Evolutionary conservation across 495 filamentous ascomycete genomes (phyloP), one percentile per base, ranked within the genome.

Genomic region (Tuber indicum): DNA sequence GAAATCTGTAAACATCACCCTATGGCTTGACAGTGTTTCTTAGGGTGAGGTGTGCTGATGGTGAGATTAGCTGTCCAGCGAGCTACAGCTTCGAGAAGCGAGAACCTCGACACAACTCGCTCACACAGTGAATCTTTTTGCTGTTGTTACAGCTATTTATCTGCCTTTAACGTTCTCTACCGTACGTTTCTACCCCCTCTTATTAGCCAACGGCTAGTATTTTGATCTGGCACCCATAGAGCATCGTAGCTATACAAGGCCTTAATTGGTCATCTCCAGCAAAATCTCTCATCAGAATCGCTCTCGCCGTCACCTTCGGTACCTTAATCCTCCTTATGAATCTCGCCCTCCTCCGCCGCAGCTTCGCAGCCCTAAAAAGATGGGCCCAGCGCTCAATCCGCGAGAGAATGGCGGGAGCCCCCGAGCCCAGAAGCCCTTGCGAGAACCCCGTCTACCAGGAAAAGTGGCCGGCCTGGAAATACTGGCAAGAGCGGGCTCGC

Each of bases 91-190:
- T 43, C 71, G 71, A 10, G 36, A 72, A 17, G 71, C 71, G 10
- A 42, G 36, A 42, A 72, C 71, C 10, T 43, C 71, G 21, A 43
- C 71, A 72, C 70, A 72, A 19, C 70, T 42, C 39, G 70, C 70
- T 12, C 10, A 43, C 10, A 72, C 23, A 7, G 26, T 72, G 41
- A 46, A 32, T 16, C 71, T 72, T 43, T 72, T 72, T 72, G 44
- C 71, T n/a, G 36, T 72, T 32, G 71, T 72, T 43, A 72, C 71
- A 32, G 8, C 26, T 7, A 46, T 72, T 32, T 72, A 43, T 46
- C 19, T 72, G 36, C 71, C 71, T 3, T 46, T 72, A 46, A 72
- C 41, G 3, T 72, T 72, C 44, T 42, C 71, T 42, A 21, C 36
- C 41, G 44, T 42, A 42, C 23, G 39, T 72, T 10, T 17, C 44